A percentile compares a stretch with the other conserved stretches of the same genome.
phyloP scores from a whole-genome alignment of 192 early-diverging fungal species.

The Funneliformis geosporum region DNA sequence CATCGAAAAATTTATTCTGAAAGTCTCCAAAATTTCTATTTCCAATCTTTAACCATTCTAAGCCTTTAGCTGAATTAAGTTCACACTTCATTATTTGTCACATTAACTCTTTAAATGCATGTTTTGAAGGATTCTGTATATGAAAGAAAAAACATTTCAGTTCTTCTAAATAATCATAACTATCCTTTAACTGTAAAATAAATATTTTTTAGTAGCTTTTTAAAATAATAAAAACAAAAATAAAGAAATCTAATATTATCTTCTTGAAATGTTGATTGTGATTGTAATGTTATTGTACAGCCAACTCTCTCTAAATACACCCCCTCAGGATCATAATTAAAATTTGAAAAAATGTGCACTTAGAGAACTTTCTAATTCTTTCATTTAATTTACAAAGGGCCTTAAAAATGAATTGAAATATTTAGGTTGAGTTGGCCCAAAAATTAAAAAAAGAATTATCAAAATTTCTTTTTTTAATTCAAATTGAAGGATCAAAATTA shows the following conservation, averaged over 20 bases:
- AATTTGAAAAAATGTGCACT: too few relatives aligned
- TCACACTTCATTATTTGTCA: not conserved
- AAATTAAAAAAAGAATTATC: too few relatives aligned
- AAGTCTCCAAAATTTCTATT: constrained; percentile 1
- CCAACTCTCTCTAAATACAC: too few relatives aligned
- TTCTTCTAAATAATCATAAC: not conserved
- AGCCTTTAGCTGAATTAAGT: not conserved
- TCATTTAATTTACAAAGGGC: too few relatives aligned
- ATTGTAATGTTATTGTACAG: not conserved
- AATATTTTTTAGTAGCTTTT: not conserved
- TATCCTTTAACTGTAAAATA: not conserved
- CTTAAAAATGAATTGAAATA: too few relatives aligned
- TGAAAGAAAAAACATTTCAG: not conserved
- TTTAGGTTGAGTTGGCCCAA: too few relatives aligned
- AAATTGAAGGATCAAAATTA: too few relatives aligned
- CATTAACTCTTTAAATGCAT: not conserved
- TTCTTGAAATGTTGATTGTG: not conserved
- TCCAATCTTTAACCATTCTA: not conserved
- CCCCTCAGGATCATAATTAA: too few relatives aligned
- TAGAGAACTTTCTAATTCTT: too few relatives aligned
- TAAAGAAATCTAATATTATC: not conserved
- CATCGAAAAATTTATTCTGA: not conserved
- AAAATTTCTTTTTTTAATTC: too few relatives aligned
- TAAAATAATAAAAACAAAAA: not conserved
- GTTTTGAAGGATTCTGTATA: not conserved